phyloP scores from a whole-genome alignment of 140 eudicot genomes.

The Erigeron philadelphicus region DNA sequence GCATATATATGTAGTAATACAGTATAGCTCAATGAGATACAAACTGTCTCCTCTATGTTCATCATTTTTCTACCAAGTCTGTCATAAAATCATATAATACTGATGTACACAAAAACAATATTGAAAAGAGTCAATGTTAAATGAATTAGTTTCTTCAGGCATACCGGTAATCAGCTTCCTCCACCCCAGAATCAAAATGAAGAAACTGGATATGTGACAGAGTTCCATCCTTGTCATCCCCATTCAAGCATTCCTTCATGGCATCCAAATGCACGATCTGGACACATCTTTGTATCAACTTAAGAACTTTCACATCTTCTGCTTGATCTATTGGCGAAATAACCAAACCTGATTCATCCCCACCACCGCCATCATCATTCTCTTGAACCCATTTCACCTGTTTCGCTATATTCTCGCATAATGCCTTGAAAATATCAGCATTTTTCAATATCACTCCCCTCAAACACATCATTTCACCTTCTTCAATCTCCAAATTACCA shows the following conservation, averaged over 20 bases:
- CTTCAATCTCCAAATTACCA: slow-evolving; percentile 40
- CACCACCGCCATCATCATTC: slow-evolving; percentile 37
- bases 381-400: slow-evolving; percentile 41
- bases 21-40: neutral
- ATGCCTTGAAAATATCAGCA: slow-evolving; percentile 55
- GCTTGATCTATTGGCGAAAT: slow-evolving; percentile 38
- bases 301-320: slow-evolving; percentile 44
- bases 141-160: slow-evolving; percentile 18
- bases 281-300: slow-evolving; percentile 51
- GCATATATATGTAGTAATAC: slow-evolving; percentile 5
- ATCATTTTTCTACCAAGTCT: slow-evolving; percentile 8
- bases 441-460: slow-evolving; percentile 58
- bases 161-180: slow-evolving; percentile 90
- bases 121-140: slow-evolving; percentile 6
- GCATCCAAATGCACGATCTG: slow-evolving; percentile 80
- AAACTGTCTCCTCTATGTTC: slow-evolving; percentile 4
- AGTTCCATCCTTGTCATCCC: slow-evolving; percentile 49
- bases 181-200: slow-evolving; percentile 59
- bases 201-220: slow-evolving; percentile 67
- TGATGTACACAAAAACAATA: slow-evolving; percentile 14
- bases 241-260: slow-evolving; percentile 56
- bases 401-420: slow-evolving; percentile 59
- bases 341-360: slow-evolving; percentile 54
- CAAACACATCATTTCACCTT: slow-evolving; percentile 50
- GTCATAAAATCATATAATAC: slow-evolving; percentile 14